Evolutionary conservation across 2,329 filamentous ascomycete species (phyloP).

Genomic region (Aspergillus pseudoviridinutans): DNA sequence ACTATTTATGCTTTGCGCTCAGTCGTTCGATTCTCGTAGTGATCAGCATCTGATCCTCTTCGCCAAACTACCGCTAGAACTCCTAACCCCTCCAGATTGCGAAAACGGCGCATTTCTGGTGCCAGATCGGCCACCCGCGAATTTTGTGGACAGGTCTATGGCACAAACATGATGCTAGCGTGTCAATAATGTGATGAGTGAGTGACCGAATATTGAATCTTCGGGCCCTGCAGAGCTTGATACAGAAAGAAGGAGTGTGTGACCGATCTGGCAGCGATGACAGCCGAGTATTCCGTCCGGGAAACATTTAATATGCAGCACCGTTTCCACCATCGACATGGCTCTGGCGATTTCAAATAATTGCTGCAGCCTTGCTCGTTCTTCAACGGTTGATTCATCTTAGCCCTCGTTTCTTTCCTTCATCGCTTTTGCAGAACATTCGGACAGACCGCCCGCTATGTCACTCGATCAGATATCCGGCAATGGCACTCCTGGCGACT

Average conservation of each 20-base stretch:
- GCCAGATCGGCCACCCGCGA: background rate
- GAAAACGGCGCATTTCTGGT: background rate
- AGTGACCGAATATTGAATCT: background rate
- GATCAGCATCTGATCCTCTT: background rate
- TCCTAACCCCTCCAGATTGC: background rate
- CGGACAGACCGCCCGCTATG: conserved; percentile 13
- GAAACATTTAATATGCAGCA: background rate
- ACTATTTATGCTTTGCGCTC: background rate
- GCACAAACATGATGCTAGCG: background rate
- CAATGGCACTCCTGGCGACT: conserved; percentile 16
- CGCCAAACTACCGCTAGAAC: background rate
- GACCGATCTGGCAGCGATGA: background rate
- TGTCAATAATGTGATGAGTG: background rate
- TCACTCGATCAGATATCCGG: conserved; percentile 11
- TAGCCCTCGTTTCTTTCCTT: conserved; percentile 4
- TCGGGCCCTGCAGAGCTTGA: background rate
- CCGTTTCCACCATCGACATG: background rate
- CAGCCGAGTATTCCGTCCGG: background rate
- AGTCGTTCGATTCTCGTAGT: background rate
- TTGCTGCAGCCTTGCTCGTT: conserved; percentile 10
- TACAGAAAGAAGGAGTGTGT: background rate
- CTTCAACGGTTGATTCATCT: conserved; percentile 2
- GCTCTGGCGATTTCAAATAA: conserved; percentile 24
- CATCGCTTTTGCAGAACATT: conserved; percentile 1
- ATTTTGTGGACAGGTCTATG: background rate